phyloP scores from a whole-genome alignment of 768 basidiomycete genomes.

The Filobasidium wieringae region DNA sequence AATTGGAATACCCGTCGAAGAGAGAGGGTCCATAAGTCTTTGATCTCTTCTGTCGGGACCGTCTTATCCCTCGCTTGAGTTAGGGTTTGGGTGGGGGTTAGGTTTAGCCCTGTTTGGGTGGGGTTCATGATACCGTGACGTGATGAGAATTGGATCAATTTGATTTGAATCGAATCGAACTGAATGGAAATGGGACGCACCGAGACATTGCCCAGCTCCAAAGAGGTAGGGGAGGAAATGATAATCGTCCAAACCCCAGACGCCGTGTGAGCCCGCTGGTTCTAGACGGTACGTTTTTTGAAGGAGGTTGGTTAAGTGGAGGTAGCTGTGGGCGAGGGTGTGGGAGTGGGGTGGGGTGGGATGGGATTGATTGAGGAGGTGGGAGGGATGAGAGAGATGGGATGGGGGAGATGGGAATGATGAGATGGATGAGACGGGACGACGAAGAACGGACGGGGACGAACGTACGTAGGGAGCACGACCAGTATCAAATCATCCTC shows the following conservation, averaged over 20 bases:
- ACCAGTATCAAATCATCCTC: conserved; percentile 34
- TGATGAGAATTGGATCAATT: too few species aligned
- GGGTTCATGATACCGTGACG: too few species aligned
- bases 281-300: conserved; percentile 96
- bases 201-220: conserved; percentile 42
- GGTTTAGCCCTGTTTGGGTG: conserved; percentile 3
- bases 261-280: conserved; percentile 96
- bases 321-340: conserved; percentile 66
- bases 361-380: conserved; percentile 28
- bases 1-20: conserved; percentile 55
- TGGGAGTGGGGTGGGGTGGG: conserved; percentile 41
- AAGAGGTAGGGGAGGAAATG: conserved; percentile 75
- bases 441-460: conserved; percentile 45
- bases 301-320: conserved; percentile 64
- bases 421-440: conserved; percentile 12
- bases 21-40: conserved; percentile 57
- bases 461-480: conserved; percentile 32
- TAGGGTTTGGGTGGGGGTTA: conserved; percentile 18
- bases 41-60: not conserved
- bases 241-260: conserved; percentile 95
- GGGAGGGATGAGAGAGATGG: too few species aligned
- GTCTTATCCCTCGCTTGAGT: conserved; percentile 6
- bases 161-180: conserved; percentile 8
- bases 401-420: too few species aligned
- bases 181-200: conserved; percentile 28